Evolutionary conservation across 202 grass and related monocot species (phyloP).

Genomic region (Setaria viridis): DNA sequence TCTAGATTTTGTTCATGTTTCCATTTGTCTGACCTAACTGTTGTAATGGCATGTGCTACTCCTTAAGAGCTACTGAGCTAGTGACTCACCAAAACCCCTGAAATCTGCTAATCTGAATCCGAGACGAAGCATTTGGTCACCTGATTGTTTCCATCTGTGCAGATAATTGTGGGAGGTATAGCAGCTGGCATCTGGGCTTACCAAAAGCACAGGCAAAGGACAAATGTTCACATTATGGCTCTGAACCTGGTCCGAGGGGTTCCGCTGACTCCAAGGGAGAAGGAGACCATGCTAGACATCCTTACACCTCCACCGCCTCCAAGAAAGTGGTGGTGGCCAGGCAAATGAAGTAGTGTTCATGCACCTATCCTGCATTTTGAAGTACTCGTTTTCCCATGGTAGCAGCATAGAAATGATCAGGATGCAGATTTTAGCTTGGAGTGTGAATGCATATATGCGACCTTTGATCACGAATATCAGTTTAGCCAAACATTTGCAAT

Average conservation of each 20-base stretch:
- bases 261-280: conserved; percentile 79
- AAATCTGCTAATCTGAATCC: neutral
- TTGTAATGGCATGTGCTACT: neutral
- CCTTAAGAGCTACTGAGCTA: neutral
- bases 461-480: neutral
- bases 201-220: conserved; percentile 79
- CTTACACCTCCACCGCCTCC: conserved; percentile 62
- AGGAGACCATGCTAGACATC: conserved; percentile 84
- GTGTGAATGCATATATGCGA: neutral
- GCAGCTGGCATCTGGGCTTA: conserved; percentile 81
- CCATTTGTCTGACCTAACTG: neutral
- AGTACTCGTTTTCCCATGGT: neutral
- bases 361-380: neutral
- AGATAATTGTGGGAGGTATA: conserved; percentile 80
- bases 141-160: conserved; percentile 25
- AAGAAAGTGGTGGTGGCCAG: conserved; percentile 65
- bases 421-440: neutral
- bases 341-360: conserved; percentile 39
- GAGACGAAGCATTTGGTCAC: neutral
- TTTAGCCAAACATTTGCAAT: neutral
- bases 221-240: conserved; percentile 94
- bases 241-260: conserved; percentile 80
- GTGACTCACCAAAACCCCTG: neutral
- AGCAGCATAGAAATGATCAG: neutral
- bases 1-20: conserved; percentile 18